Evolutionary conservation across 2,329 filamentous ascomycete genomes (phyloP).

Genomic region (Exserohilum rostratum): DNA sequence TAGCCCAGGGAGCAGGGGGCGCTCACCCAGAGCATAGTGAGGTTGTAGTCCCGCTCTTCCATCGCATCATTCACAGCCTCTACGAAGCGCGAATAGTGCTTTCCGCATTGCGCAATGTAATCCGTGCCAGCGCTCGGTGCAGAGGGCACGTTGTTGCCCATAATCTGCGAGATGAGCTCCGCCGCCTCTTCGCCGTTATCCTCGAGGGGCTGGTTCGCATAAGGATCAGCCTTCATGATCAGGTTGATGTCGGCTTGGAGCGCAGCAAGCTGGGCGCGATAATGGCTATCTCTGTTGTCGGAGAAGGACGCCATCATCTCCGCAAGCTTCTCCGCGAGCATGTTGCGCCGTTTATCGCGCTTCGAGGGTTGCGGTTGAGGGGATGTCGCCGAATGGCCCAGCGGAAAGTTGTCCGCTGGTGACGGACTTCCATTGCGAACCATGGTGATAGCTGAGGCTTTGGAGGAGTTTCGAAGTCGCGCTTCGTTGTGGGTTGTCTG

Average conservation of each 20-base stretch:
- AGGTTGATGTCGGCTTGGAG: constrained; percentile 90
- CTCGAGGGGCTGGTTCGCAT: constrained; percentile 71
- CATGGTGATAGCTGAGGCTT: constrained; percentile 32
- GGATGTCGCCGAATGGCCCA: constrained; percentile 48
- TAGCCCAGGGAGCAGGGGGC: constrained; percentile 28
- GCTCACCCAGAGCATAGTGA: constrained; percentile 80
- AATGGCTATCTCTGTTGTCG: constrained; percentile 80
- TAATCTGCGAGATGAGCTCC: constrained; percentile 59
- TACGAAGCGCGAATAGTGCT: constrained; percentile 83
- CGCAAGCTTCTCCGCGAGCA: constrained; percentile 78
- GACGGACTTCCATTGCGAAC: constrained; percentile 48
- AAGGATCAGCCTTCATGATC: constrained; percentile 84
- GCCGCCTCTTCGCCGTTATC: constrained; percentile 70
- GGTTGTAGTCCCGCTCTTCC: constrained; percentile 82
- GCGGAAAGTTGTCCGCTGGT: constrained; percentile 44
- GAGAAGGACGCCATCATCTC: constrained; percentile 79
- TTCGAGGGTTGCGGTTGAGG: constrained; percentile 69
- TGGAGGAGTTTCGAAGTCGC: neutral
- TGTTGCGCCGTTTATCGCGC: constrained; percentile 86
- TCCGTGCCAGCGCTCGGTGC: constrained; percentile 69
- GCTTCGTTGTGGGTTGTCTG: constrained; percentile 4
- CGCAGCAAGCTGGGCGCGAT: constrained; percentile 86
- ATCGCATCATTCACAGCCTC: constrained; percentile 86
- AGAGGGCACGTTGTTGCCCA: constrained; percentile 49
- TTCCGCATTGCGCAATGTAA: constrained; percentile 70